Evolutionary conservation across 148 eudicot genomes (phyloP).

Genomic region (Nepenthes gracilis): DNA sequence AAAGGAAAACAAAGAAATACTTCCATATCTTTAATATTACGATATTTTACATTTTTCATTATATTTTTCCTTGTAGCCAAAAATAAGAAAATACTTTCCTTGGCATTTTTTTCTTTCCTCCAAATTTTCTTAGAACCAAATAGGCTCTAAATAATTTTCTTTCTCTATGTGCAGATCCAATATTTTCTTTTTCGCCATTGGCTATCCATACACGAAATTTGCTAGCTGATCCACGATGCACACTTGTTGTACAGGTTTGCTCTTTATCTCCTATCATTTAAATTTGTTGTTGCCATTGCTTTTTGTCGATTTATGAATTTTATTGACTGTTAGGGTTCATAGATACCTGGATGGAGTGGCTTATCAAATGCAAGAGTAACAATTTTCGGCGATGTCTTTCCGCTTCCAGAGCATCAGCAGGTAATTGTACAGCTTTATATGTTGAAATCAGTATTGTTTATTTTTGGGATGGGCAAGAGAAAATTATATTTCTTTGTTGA

Average conservation of each 20-base stretch:
- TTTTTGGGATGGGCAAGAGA: no score
- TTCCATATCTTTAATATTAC: no score
- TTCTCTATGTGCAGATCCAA: constrained; percentile 52
- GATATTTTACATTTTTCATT: no score
- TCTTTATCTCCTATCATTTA: neutral
- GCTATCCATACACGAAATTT: constrained; percentile 96
- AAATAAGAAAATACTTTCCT: no score
- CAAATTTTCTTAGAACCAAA: no score
- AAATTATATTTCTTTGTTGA: no score
- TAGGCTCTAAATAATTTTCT: neutral
- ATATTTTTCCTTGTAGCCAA: no score
- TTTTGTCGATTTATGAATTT: constrained; percentile 17
- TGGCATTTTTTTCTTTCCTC: no score
- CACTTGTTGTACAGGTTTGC: constrained; percentile 92
- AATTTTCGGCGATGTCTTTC: constrained; percentile 85
- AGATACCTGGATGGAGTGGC: constrained; percentile 99
- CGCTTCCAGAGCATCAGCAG: constrained; percentile 89
- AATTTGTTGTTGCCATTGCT: neutral
- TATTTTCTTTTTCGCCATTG: constrained; percentile 94
- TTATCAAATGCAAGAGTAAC: constrained; percentile 97
- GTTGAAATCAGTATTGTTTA: neutral
- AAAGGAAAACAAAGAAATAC: no score
- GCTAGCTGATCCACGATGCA: constrained; percentile 87
- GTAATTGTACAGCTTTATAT: constrained; percentile 19
- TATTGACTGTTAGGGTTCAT: constrained; percentile 29